Conservation (phyloP, 805 yeast species). For the Metschnikowia bowlesiae region DNA sequence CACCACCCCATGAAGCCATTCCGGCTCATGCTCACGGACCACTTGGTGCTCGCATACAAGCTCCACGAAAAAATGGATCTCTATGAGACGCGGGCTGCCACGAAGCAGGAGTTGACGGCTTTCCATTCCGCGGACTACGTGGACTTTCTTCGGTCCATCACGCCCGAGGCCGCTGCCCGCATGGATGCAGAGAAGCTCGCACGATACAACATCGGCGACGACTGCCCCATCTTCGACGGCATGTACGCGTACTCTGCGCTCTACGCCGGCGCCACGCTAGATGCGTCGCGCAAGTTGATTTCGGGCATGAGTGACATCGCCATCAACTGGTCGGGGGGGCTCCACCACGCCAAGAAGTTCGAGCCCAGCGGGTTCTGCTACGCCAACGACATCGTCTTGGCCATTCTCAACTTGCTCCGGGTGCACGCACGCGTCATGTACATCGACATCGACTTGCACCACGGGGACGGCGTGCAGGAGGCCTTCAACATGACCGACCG, state of each 20-base stretch:
- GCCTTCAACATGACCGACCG: constrained; percentile 93
- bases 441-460: constrained; percentile 92
- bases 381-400: constrained; percentile 87
- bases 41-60: constrained; percentile 78
- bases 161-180: constrained; percentile 68
- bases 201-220: constrained; percentile 85
- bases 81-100: constrained; percentile 78
- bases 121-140: constrained; percentile 89
- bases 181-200: constrained; percentile 55
- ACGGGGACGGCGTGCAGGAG: constrained; percentile 98
- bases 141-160: constrained; percentile 66
- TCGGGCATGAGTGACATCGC: constrained; percentile 90
- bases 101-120: constrained; percentile 68
- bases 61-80: constrained; percentile 87
- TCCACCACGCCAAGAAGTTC: constrained; percentile 92
- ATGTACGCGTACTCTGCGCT: constrained; percentile 84
- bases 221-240: constrained; percentile 94
- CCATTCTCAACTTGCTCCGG: constrained; percentile 76
- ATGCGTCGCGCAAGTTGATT: constrained; percentile 82
- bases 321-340: constrained; percentile 93
- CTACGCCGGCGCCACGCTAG: constrained; percentile 91
- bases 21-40: constrained; percentile 89
- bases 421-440: constrained; percentile 91
- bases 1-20: constrained; percentile 99
- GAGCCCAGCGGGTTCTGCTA: constrained; percentile 97